These are phyloP conservation scores for Lathyrus aphaca DNA, from an alignment of 306 rosid genomes.

Conservation along the genomic window DNA sequence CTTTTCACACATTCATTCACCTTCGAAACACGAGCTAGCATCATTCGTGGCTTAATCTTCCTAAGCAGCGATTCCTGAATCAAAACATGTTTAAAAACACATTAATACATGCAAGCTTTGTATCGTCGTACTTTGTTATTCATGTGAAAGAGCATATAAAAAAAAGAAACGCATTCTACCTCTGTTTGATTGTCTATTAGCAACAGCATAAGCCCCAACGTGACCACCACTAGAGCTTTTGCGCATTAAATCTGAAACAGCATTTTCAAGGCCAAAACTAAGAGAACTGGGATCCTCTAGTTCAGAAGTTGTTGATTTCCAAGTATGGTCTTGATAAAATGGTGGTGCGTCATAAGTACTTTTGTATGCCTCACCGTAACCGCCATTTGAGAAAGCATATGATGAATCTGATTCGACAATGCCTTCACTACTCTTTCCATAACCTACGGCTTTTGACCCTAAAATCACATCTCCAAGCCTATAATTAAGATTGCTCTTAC, in stretches of 20 bases:
- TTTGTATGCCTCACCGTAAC: slow-evolving; percentile 45
- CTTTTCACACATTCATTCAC: slow-evolving; percentile 42
- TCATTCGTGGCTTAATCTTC: slow-evolving; percentile 48
- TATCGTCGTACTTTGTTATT: slow-evolving; percentile 9
- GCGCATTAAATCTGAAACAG: slow-evolving; percentile 73
- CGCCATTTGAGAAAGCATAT: slow-evolving; percentile 52
- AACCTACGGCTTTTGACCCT: slow-evolving; percentile 58
- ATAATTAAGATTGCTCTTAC: slow-evolving; percentile 52
- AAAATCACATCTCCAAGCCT: slow-evolving; percentile 53
- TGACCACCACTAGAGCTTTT: slow-evolving; percentile 68
- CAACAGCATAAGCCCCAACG: slow-evolving; percentile 67
- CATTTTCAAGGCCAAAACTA: slow-evolving; percentile 69
- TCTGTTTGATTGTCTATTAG: slow-evolving; percentile 73
- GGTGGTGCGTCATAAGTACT: slow-evolving; percentile 47
- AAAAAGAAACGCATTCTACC: slow-evolving; percentile 50
- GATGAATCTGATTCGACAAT: slow-evolving; percentile 48
- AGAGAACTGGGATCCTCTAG: slow-evolving; percentile 64
- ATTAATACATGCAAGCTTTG: slow-evolving; percentile 26
- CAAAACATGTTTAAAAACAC: slow-evolving; percentile 37
- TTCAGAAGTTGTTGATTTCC: slow-evolving; percentile 67
- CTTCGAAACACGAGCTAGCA: slow-evolving; percentile 39
- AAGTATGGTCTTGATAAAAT: slow-evolving; percentile 52
- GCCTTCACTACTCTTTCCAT: slow-evolving; percentile 57
- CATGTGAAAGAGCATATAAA: slow-evolving; percentile 5
- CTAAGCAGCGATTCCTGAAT: slow-evolving; percentile 82